Base-by-base conservation (phyloP, 352 stramenopile species). In the Phytophthora vignae region DNA sequence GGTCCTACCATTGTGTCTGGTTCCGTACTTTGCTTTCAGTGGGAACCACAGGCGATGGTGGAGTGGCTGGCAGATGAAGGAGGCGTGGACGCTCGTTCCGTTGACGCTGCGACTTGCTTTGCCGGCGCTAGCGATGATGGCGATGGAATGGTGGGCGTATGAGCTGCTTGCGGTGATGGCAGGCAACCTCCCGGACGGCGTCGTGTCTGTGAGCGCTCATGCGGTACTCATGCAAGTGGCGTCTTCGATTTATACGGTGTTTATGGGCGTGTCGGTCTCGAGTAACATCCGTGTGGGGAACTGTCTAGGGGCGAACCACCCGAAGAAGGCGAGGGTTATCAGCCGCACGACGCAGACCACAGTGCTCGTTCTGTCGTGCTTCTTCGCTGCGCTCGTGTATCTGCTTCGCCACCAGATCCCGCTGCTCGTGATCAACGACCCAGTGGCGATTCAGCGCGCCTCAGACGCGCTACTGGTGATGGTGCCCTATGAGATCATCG, bases 131-230 rank as follows among this genome's bases (percentile, higher is more conserved):
- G 42, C 81, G 0, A 91, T 94, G 79, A 73, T 96, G 56, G 67
- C 77, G 19, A 88, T 96, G 70, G 81, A 92, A 71, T 95, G 89
- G 90, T 92, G 83, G 82, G 87, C 89, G 8, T 95, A 93, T 64
- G 88, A 94, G 64, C 36, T 90, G 5, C 74, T 96, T 10, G 82
- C 87, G 9, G 64, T 96, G 6, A 50, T 96, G 22, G 89, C 87
- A 8, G 89, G 87, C 2, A 75, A 92, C 1, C 72, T 96, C 0
- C 87, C 84, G 0, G 77, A 94, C 60, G 85, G 82, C 7, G 81
- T 95, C 10, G 80, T 95, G 27, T 82, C 76, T 14, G 86, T 96
- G 53, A 92, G 87, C 42, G 81, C 86, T 11, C 89, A 95, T 61
- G 82, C 84, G 15, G 82, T 96, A 44, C 76, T 94, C 21, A 84